Evolutionary conservation across 441 rosid species (phyloP).

Genomic region (Jatropha multifida): DNA sequence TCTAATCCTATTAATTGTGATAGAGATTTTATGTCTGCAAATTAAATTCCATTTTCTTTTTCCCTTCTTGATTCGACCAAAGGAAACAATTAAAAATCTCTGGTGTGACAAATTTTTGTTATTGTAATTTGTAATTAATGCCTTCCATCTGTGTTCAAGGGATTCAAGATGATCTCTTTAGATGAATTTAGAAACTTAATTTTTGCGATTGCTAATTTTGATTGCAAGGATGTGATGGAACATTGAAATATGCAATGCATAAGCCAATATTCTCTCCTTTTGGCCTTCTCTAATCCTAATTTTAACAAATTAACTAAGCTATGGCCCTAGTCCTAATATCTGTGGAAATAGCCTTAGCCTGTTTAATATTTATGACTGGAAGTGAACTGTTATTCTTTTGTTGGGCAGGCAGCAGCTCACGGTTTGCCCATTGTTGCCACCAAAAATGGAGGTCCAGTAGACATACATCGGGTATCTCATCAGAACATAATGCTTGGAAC

Average conservation of each 20-base stretch:
- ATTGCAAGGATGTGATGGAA: not conserved
- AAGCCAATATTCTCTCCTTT: not conserved
- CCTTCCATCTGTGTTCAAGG: not conserved
- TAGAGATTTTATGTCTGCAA: not conserved
- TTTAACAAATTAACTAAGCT: not conserved
- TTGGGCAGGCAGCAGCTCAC: slow-evolving; percentile 82
- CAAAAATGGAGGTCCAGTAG: slow-evolving; percentile 95
- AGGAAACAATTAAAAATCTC: not conserved
- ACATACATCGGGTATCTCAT: slow-evolving; percentile 61
- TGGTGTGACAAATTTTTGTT: not conserved
- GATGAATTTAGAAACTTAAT: not conserved
- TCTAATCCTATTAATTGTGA: not conserved
- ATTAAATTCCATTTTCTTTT: not conserved
- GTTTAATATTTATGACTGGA: not conserved
- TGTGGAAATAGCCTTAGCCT: slow-evolving; percentile 4
- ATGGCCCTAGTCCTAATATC: not conserved
- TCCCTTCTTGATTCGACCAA: not conserved
- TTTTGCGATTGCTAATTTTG: not conserved
- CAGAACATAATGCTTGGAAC: not conserved
- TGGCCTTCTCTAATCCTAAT: not conserved
- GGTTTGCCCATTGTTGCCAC: slow-evolving; percentile 95
- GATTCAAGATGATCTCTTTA: not conserved
- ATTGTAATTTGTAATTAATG: not conserved
- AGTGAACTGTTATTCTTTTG: slow-evolving; percentile 14
- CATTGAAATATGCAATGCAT: not conserved